Conservation (phyloP, 371 early-diverging fungal species). For the Mortierella polycephala region DNA sequence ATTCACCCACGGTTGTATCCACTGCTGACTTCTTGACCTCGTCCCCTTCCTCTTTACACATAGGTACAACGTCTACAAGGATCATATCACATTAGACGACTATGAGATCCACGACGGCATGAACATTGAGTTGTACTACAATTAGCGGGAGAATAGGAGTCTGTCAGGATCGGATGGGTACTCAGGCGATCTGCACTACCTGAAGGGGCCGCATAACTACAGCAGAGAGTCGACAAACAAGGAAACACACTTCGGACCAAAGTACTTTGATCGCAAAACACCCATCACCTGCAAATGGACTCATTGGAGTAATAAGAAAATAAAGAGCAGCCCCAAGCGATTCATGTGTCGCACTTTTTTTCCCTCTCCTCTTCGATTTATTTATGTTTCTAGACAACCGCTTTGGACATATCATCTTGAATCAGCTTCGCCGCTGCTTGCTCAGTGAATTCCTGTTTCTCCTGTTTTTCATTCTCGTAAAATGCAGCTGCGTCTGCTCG, state of each 20-base stretch:
- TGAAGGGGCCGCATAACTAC: too few relatives aligned
- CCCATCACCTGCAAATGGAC: too few relatives aligned
- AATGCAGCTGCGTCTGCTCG: constrained; percentile 27
- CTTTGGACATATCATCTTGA: not conserved
- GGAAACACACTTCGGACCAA: too few relatives aligned
- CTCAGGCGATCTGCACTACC: too few relatives aligned
- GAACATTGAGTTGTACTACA: constrained; percentile 89
- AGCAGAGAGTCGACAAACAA: too few relatives aligned
- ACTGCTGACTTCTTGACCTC: not conserved
- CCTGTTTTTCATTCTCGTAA: constrained; percentile 19
- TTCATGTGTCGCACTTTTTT: too few relatives aligned
- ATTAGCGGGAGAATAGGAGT: constrained; percentile 20
- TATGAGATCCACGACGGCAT: constrained; percentile 95
- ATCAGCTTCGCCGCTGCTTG: not conserved
- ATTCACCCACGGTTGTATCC: not conserved
- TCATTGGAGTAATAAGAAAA: too few relatives aligned
- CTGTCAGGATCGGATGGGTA: too few relatives aligned
- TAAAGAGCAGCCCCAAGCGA: too few relatives aligned
- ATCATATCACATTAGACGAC: constrained; percentile 93
- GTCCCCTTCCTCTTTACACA: not conserved
- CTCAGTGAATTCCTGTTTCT: not conserved
- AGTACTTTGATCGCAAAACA: too few relatives aligned
- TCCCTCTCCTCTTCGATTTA: too few relatives aligned
- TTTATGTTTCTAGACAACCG: too few relatives aligned
- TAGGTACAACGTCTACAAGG: constrained; percentile 87